phyloP scores from a whole-genome alignment of 1,284 basidiomycete genomes.

The Cystobasidium slooffiae region DNA sequence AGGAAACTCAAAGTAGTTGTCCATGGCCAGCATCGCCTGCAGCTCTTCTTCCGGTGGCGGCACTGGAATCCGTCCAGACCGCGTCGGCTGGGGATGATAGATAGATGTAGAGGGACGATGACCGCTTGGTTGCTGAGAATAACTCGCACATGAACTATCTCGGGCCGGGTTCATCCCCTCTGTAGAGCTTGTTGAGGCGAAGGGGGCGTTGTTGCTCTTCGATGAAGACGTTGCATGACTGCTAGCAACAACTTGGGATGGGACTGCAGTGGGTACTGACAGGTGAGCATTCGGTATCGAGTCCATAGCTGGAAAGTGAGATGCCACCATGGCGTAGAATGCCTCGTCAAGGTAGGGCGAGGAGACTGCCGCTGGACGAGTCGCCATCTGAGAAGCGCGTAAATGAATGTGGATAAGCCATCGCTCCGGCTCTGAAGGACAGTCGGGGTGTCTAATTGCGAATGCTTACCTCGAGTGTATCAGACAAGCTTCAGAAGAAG shows the following conservation, averaged over 20 bases:
- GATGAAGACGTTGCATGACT: neutral
- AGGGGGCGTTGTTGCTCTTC: neutral
- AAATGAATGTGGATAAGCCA: neutral
- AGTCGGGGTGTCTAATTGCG: too few species aligned
- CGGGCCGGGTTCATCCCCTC: neutral
- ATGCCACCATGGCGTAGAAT: conserved; percentile 27
- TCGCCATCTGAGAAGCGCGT: conserved; percentile 7
- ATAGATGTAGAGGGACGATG: neutral
- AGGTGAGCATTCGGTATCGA: neutral
- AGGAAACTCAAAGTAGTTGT: conserved; percentile 44
- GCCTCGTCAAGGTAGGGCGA: conserved; percentile 5
- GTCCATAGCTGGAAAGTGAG: conserved; percentile 16
- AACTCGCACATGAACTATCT: neutral
- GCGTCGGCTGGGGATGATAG: conserved; percentile 35
- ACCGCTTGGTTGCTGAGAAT: neutral
- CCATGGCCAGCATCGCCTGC: conserved; percentile 40
- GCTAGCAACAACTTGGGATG: neutral
- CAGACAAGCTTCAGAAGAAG: too few species aligned
- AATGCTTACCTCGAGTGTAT: too few species aligned
- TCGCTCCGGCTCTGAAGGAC: too few species aligned
- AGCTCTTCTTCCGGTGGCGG: conserved; percentile 40
- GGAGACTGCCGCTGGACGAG: neutral
- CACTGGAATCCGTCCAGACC: conserved; percentile 32
- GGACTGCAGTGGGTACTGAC: neutral
- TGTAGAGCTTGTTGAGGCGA: neutral